Evolutionary conservation across 148 eudicot species (phyloP).

Genomic region (Suaeda aralocaspica): DNA sequence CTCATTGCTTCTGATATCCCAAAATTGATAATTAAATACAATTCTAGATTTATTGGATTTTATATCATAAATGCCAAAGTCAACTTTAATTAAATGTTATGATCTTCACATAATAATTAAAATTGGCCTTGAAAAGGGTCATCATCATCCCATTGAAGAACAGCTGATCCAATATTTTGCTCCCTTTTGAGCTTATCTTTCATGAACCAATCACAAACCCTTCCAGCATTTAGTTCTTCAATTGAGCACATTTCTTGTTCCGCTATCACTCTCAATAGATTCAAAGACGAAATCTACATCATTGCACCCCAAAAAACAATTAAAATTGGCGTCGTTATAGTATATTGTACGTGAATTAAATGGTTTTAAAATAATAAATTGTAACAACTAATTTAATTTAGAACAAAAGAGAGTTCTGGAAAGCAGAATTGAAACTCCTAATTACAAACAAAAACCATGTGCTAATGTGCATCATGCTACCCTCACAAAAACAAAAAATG

Average conservation of each 20-base stretch:
- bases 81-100: too few relatives aligned
- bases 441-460: too few relatives aligned
- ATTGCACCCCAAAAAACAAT: too few relatives aligned
- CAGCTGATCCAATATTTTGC: constrained; percentile 73
- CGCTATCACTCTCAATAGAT: constrained; percentile 63
- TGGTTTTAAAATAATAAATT: neutral
- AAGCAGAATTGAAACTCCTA: too few relatives aligned
- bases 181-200: constrained; percentile 86
- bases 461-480: too few relatives aligned
- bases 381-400: too few relatives aligned
- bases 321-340: neutral
- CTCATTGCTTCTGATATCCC: too few relatives aligned
- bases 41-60: too few relatives aligned
- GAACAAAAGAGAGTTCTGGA: too few relatives aligned
- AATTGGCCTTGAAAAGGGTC: constrained; percentile 50
- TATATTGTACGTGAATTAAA: neutral
- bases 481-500: too few relatives aligned
- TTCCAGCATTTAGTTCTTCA: constrained; percentile 94
- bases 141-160: constrained; percentile 90
- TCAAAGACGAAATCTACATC: constrained; percentile 74
- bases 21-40: too few relatives aligned
- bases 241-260: constrained; percentile 78
- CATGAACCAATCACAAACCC: constrained; percentile 80
- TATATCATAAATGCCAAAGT: too few relatives aligned
- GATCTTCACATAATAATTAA: constrained; percentile 17